phyloP scores from a whole-genome alignment of 1,139 yeast species.

The Hanseniaspora uvarum region DNA sequence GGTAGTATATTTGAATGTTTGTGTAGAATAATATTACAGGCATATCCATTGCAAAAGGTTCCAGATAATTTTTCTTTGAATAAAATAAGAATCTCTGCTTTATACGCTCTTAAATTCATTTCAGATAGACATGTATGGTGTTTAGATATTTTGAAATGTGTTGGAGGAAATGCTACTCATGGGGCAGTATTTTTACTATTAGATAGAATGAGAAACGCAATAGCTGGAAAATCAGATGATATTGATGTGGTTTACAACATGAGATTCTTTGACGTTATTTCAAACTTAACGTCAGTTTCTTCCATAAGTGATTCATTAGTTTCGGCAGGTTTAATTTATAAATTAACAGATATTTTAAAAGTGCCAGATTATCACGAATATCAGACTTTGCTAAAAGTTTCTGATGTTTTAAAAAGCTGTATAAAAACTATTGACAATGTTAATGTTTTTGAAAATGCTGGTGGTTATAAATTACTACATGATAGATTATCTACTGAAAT shows the following conservation, averaged over 20 bases:
- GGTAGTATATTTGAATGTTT: conserved; percentile 64
- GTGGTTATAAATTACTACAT: conserved; percentile 59
- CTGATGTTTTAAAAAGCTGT: conserved; percentile 50
- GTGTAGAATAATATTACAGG: conserved; percentile 59
- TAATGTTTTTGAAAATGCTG: conserved; percentile 51
- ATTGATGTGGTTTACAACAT: conserved; percentile 43
- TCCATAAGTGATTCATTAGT: conserved; percentile 41
- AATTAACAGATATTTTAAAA: conserved; percentile 53
- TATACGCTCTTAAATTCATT: conserved; percentile 61
- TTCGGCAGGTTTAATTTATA: conserved; percentile 63
- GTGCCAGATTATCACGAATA: conserved; percentile 41
- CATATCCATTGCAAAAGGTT: conserved; percentile 22
- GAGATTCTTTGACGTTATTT: conserved; percentile 48
- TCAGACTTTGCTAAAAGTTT: conserved; percentile 55
- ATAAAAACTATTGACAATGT: conserved; percentile 40
- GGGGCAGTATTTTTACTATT: conserved; percentile 69
- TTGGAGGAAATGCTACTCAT: conserved; percentile 85
- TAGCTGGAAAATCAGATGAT: conserved; percentile 26
- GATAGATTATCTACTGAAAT: conserved; percentile 57
- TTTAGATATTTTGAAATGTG: conserved; percentile 64
- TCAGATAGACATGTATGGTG: conserved; percentile 64
- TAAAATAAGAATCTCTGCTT: conserved; percentile 49
- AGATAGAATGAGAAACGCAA: conserved; percentile 45
- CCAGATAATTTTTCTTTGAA: conserved; percentile 36
- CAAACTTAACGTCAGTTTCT: conserved; percentile 48